Evolutionary conservation across 495 filamentous ascomycete genomes (phyloP).

Genomic region (Astrothelium macrocarpum): DNA sequence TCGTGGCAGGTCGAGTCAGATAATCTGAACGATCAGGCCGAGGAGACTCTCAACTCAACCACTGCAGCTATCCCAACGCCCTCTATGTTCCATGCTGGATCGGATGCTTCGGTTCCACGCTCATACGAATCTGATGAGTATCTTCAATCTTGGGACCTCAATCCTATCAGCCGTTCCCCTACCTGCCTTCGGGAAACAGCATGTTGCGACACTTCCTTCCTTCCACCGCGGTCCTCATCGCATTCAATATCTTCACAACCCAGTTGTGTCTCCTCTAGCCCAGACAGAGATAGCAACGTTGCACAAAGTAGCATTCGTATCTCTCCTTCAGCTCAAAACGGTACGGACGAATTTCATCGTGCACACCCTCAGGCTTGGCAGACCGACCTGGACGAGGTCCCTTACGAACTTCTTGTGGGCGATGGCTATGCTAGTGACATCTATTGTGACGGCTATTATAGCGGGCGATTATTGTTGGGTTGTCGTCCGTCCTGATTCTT

Average conservation of each 20-base stretch:
- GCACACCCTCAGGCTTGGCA: not conserved
- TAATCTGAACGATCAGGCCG: too few relatives aligned
- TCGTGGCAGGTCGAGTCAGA: not conserved
- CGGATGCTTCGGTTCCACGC: not conserved
- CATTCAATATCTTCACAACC: not conserved
- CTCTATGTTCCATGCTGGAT: not conserved
- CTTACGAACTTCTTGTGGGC: not conserved
- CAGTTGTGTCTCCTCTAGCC: not conserved
- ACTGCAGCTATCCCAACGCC: not conserved
- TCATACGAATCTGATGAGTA: too few relatives aligned
- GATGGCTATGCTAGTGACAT: not conserved
- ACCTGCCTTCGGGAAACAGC: too few relatives aligned
- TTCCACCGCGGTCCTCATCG: not conserved
- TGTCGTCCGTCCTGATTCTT: not conserved
- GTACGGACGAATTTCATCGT: not conserved
- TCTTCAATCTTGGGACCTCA: too few relatives aligned
- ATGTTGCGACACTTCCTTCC: too few relatives aligned
- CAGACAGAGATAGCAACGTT: not conserved
- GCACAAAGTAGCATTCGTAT: not conserved
- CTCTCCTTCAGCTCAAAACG: not conserved
- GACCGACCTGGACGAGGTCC: constrained; percentile 1
- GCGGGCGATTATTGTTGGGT: not conserved
- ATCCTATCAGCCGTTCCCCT: too few relatives aligned
- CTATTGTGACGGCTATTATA: not conserved
- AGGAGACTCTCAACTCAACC: not conserved